Evolutionary conservation across 2,329 filamentous ascomycete species (phyloP), one percentile per base, ranked within the genome.

Genomic region (Xylaria sp.): DNA sequence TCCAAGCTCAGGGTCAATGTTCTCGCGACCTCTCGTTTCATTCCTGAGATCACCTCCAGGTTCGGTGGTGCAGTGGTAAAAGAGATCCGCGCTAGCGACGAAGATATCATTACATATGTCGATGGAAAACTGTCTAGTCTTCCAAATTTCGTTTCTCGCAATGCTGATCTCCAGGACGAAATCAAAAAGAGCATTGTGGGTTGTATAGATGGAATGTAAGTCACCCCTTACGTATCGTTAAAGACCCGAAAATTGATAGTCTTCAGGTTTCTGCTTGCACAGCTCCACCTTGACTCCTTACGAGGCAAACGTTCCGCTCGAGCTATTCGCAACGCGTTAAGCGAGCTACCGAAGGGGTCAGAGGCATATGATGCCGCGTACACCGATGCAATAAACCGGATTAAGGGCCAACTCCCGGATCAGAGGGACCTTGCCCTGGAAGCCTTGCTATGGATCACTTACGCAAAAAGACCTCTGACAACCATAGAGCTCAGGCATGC

Each of bases 381-480:
- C 49, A 61, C 76, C 0, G 69, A 80, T 0, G 78, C 80, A 0
- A 80, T 86, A 72, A 42, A 79, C 1, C 72, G 83, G 13, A 83
- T 86, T 42, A 59, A 79, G 13, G 64, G 71, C 0, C 82, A 86
- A 57, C 17, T 69, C 0, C 1, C 51, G 1, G 77, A 76, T 5
- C 66, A 76, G 7, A 36, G 42, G n/a, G 65, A 77, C 0, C 73
- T 84, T 33, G 83, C 84, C 0, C 78, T 75, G 4, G 60, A 78
- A 25, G 72, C 76, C 2, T 58, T 85, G 0, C 72, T 74, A 0
- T 85, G 81, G 83, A 79, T 85, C 4, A 75, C 73, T 0, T 81
- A 64, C 39, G 75, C 81, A 1, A 77, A 71, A 49, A 75, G 77
- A 45, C 77, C 71, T 0, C 66, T 85, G 0, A 76, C 63, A 0